Evolutionary conservation across 768 basidiomycete genomes (phyloP).

Genomic region (Kwoniella bestiolae): DNA sequence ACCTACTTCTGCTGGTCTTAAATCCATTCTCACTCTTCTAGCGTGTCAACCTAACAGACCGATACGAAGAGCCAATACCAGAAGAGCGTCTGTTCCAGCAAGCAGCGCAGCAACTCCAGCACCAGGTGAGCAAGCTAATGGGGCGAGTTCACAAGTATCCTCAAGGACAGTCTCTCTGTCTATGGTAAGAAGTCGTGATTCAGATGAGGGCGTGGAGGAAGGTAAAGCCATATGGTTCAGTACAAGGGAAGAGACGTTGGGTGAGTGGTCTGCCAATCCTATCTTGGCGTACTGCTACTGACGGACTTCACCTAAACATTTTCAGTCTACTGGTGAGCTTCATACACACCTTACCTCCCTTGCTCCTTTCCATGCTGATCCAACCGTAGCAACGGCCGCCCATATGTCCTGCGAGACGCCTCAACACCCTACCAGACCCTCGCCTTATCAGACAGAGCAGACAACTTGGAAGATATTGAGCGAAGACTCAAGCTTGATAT

Average conservation of each 20-base stretch:
- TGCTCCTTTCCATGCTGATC: not conserved
- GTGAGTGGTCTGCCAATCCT: conserved; percentile 65
- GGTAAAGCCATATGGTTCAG: conserved; percentile 77
- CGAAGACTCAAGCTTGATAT: conserved; percentile 87
- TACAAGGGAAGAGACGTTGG: conserved; percentile 92
- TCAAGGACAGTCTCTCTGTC: conserved; percentile 2
- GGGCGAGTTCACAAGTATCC: not conserved
- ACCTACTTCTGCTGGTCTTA: conserved; percentile 86
- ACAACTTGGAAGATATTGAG: conserved; percentile 90
- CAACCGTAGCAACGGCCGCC: conserved; percentile 60
- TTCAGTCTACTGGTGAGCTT: conserved; percentile 66
- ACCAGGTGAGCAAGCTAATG: conserved; percentile 2
- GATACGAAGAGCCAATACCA: conserved; percentile 5
- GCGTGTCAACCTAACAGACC: conserved; percentile 45
- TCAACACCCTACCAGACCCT: conserved; percentile 79
- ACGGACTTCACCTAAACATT: too few relatives aligned
- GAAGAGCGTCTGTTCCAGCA: conserved; percentile 22
- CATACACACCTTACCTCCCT: not conserved
- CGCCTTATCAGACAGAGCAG: conserved; percentile 84
- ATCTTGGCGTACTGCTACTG: too few relatives aligned
- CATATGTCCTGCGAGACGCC: conserved; percentile 88
- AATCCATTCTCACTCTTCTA: conserved; percentile 85
- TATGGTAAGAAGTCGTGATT: not conserved
- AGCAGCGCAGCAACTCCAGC: not conserved
- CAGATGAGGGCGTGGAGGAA: conserved; percentile 25